phyloP scores from a whole-genome alignment of 2,329 filamentous ascomycete species.

The Mariannaea elegans region DNA sequence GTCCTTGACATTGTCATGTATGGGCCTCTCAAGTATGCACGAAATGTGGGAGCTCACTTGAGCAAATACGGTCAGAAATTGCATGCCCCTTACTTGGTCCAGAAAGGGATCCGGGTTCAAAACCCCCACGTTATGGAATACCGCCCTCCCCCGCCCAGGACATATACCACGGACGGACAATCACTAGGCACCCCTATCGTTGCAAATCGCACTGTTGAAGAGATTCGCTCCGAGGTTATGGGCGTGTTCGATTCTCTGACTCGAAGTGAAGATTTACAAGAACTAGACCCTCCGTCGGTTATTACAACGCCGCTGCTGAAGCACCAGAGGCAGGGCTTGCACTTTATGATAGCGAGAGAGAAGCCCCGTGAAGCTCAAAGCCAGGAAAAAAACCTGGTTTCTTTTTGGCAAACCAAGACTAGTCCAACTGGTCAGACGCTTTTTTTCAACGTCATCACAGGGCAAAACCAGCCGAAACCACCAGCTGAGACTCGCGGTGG shows the following conservation, averaged over 20 bases:
- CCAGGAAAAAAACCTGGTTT: constrained; percentile 69
- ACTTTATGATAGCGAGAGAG: constrained; percentile 86
- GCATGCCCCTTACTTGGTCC: constrained; percentile 69
- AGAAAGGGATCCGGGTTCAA: constrained; percentile 73
- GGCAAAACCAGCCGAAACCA: constrained; percentile 65
- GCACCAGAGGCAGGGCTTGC: constrained; percentile 90
- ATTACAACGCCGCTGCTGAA: constrained; percentile 76
- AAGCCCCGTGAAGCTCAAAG: constrained; percentile 67
- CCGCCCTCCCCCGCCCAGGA: constrained; percentile 50
- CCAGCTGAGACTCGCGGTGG: constrained; percentile 77
- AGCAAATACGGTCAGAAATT: constrained; percentile 72
- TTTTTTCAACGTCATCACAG: constrained; percentile 89
- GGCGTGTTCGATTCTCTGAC: constrained; percentile 88
- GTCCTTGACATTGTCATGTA: constrained; percentile 80
- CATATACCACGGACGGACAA: constrained; percentile 44
- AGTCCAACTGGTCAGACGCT: constrained; percentile 60
- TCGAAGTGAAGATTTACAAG: constrained; percentile 77
- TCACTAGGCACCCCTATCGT: constrained; percentile 41
- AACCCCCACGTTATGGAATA: constrained; percentile 76
- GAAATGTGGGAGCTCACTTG: constrained; percentile 73
- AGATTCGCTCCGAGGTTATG: constrained; percentile 85
- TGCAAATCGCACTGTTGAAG: constrained; percentile 75
- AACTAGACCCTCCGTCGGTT: constrained; percentile 70
- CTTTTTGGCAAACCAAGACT: constrained; percentile 77
- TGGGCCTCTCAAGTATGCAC: constrained; percentile 73